These are phyloP conservation scores for Globisporangium radiosum DNA, from an alignment of 352 stramenopile genomes.

Conservation along the genomic window DNA sequence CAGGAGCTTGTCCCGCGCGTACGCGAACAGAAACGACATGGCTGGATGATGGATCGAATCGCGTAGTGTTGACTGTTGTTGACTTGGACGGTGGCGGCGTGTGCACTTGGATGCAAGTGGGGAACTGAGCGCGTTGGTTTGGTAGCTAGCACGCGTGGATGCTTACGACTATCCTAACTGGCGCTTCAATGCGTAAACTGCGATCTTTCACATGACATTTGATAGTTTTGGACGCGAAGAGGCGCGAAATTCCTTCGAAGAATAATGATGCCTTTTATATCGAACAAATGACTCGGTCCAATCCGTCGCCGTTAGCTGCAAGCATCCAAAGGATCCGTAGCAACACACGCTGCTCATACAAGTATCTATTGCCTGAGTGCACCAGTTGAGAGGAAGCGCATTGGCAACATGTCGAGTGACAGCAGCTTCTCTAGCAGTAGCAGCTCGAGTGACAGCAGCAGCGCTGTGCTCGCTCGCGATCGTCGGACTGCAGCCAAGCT, in stretches of 20 bases:
- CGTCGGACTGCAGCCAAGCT: slow-evolving; percentile 32
- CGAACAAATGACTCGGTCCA: neutral
- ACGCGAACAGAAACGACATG: neutral
- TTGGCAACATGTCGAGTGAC: neutral
- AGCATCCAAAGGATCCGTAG: neutral
- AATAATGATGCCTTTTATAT: neutral
- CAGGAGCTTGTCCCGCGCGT: slow-evolving; percentile 5
- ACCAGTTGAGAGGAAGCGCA: neutral
- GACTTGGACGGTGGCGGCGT: neutral
- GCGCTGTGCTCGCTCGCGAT: slow-evolving; percentile 10
- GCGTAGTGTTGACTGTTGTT: neutral
- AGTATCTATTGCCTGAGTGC: neutral
- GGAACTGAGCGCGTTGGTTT: neutral
- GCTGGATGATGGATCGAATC: neutral
- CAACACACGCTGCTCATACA: neutral
- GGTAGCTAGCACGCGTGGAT: no score
- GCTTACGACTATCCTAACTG: no score
- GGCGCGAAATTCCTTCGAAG: no score
- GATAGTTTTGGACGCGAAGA: no score
- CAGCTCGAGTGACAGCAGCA: slow-evolving; percentile 12
- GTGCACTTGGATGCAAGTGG: neutral
- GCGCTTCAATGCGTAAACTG: no score
- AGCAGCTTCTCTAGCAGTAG: slow-evolving; percentile 9
- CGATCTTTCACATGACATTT: neutral
- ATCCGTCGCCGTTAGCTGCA: neutral